Evolutionary conservation across 2,329 filamentous ascomycete genomes (phyloP).

Genomic region (Metarhizium sp.): DNA sequence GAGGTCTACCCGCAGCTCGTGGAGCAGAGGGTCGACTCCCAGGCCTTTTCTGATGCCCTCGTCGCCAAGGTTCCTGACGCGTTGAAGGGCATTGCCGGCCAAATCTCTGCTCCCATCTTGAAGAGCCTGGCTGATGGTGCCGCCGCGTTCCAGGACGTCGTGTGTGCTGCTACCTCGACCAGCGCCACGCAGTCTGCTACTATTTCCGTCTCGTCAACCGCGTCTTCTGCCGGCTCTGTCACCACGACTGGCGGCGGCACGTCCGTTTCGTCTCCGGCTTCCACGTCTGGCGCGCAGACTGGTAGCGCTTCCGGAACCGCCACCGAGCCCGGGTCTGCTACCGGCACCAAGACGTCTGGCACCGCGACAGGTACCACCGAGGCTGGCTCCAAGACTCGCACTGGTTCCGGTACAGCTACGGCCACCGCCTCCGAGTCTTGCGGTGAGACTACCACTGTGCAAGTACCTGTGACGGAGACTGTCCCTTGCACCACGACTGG

Average conservation of each 20-base stretch:
- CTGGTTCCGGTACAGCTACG: neutral
- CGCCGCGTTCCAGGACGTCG: constrained; percentile 3
- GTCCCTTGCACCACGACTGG: neutral
- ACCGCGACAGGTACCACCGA: neutral
- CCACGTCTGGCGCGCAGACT: neutral
- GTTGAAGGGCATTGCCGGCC: neutral
- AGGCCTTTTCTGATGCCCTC: neutral
- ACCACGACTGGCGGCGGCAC: neutral
- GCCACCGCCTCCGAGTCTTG: neutral
- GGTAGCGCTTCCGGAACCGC: neutral
- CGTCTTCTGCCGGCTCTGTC: neutral
- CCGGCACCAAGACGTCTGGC: neutral
- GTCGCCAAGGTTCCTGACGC: neutral
- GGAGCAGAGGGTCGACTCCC: neutral
- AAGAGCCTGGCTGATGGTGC: neutral
- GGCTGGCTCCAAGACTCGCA: neutral
- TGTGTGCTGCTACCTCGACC: neutral
- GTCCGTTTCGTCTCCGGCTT: neutral
- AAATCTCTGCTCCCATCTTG: neutral
- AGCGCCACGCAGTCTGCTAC: neutral
- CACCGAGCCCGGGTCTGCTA: neutral
- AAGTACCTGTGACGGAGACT: neutral
- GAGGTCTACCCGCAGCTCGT: constrained; percentile 2
- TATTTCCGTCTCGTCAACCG: neutral
- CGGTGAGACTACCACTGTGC: neutral